Base-by-base conservation (phyloP, 1,139 yeast species). In the Suhomyces ambrosiae region DNA sequence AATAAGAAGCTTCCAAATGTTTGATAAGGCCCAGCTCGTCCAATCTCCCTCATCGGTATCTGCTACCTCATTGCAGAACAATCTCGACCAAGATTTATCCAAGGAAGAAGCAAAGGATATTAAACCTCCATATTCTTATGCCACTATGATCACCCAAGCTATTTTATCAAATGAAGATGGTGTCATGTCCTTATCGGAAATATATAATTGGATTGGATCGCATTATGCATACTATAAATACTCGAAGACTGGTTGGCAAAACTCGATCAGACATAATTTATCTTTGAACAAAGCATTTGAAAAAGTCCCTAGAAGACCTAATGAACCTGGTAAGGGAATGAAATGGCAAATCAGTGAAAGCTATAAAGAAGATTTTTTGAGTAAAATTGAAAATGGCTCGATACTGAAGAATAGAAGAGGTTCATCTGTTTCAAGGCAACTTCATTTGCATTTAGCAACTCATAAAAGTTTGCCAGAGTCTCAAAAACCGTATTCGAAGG, bases 301-400 rank as follows among this genome's bases (percentile, higher is more conserved):
- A 56, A 92, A 92, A 64, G 97, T 90, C 17, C 96, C 98, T 17
- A 76, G 98, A 54, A 80, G 87, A 59, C 92, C 95, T 13, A 86
- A 88, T 60, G 97, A 92, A 63, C 97, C 98, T 0, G 98, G 99
- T 21, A 92, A 92, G 61, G 98, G 98, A 46, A 92, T 92, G 95
- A 92, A 92, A 64, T 92, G 99, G 99, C 95, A 89, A 64, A 90
- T 92, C 42, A 81, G 89, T 48, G 94, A 86, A 30, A 71, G 82
- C 32, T 89, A 86, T 58, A 84, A 86, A 53, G 82, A 81, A 36
- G 98, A 94, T 48, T 90, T 89, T 52, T 67, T 89, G 57, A 79
- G 74, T 49, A 86, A 88, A 63, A 81, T 90, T 61, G 79, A 78
- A 46, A 82, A 78, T 46, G 97, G 92, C 9, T 76, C 84, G 22